phyloP scores from a whole-genome alignment of 2,329 filamentous ascomycete genomes.

The Xylaria arbuscula region DNA sequence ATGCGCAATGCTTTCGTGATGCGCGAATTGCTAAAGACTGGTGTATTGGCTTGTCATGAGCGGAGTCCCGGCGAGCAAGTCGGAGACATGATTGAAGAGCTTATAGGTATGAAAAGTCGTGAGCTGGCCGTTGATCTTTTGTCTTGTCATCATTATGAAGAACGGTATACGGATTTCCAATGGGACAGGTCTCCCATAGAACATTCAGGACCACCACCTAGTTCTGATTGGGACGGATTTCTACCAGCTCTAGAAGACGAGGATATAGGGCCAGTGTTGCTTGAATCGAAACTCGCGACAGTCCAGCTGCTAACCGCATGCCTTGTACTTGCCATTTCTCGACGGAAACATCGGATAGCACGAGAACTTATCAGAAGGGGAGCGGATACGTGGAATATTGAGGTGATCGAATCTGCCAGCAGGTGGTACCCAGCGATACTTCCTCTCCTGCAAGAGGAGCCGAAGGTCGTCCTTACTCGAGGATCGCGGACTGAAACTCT shows the following conservation, averaged over 20 bases:
- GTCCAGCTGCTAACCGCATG: conserved; percentile 4
- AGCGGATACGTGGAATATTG: neutral
- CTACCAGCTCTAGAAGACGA: neutral
- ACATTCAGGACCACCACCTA: too few relatives aligned
- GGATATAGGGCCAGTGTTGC: neutral
- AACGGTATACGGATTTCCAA: too few relatives aligned
- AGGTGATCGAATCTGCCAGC: neutral
- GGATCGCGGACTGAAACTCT: neutral
- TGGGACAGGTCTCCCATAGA: too few relatives aligned
- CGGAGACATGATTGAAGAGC: too few relatives aligned
- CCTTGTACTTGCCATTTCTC: conserved; percentile 8
- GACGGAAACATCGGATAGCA: neutral
- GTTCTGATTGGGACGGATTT: neutral
- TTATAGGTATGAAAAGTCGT: too few relatives aligned
- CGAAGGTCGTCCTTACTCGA: neutral
- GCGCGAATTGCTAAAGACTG: too few relatives aligned
- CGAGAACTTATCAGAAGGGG: conserved; percentile 13
- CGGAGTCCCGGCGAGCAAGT: too few relatives aligned
- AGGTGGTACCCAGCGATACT: neutral
- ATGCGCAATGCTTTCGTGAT: too few relatives aligned
- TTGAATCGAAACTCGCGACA: conserved; percentile 14
- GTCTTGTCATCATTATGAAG: too few relatives aligned
- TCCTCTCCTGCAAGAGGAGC: neutral
- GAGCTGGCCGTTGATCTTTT: too few relatives aligned
- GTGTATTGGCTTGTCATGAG: too few relatives aligned